Evolutionary conservation across 2,329 filamentous ascomycete species (phyloP), one percentile per base, ranked within the genome.

Genomic region (Talaromyces sp.): DNA sequence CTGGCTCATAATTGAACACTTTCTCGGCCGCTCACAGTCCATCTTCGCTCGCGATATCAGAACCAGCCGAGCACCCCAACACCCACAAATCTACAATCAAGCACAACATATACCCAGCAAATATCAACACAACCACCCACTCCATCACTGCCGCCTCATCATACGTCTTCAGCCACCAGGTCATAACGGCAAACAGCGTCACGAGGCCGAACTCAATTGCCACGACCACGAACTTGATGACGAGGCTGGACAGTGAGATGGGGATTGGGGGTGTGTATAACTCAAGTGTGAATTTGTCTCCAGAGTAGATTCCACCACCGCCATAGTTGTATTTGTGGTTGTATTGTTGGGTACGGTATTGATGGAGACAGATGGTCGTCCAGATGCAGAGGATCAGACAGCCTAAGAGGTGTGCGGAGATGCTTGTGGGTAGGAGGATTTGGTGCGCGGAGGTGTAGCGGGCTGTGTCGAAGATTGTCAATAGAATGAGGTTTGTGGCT

Each of bases 391-490:
- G 64, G 33, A 66, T 52, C 5, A 41, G 35, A 19, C 64, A 66
- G 4, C 64, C 60, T 0, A 66, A 3, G 1, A 66, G 25, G 2
- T 66, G 64, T n/a, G 60, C 22, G n/a, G 11, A 33, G 22, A 66
- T 66, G 35, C 64, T 66, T 6, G 45, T 58, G 1, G 64, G 60
- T 0, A 66, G 60, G 15, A 66, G 52, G 3, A 41, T 7, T 19
- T 58, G 50, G 33, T 66, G 64, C 6, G 54, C 45, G 3, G 33
- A 31, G 0, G 41, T 37, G 52, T 62, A 62, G 4, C 64, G 59
- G 2, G 64, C 64, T 1, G 64, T 66, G 45, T 66, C 64, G 27
- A 66, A 66, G 59, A 66, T 59, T 27, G 64, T 66, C 3, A 66
- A 22, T 5, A 66, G 64, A 13, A 66, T 50, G n/a, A 66, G 50